A percentile compares a stretch with the other conserved stretches of the same genome.
These are phyloP conservation scores for Conticribra weissflogii DNA, from an alignment of 108 stramenopile species.

Conservation along the genomic window DNA sequence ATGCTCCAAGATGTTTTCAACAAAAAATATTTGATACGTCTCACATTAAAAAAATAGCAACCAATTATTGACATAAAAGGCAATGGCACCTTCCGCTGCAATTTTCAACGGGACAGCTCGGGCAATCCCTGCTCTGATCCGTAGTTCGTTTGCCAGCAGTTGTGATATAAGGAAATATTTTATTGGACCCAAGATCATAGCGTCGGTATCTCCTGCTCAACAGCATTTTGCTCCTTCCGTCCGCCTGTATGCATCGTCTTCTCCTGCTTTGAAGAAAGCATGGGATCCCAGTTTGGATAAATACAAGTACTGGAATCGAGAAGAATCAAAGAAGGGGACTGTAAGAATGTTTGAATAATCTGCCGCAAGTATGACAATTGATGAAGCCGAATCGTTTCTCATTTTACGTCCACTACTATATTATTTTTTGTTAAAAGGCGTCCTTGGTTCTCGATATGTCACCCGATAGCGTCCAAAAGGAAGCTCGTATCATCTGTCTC, in stretches of 20 bases:
- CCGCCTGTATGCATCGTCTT: constrained; percentile 1
- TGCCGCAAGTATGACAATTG: no score
- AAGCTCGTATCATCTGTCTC: constrained; percentile 51
- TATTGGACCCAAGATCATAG: neutral
- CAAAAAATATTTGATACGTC: no score
- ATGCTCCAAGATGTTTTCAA: no score
- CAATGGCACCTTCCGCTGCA: neutral
- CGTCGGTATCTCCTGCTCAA: neutral
- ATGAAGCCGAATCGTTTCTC: neutral
- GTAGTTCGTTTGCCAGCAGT: neutral
- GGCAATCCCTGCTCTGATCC: neutral
- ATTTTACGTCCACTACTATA: neutral
- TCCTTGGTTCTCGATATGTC: constrained; percentile 59
- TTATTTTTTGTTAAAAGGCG: constrained; percentile 11
- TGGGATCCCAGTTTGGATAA: constrained; percentile 56
- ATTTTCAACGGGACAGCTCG: neutral
- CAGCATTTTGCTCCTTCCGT: neutral
- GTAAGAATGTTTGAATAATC: constrained; percentile 4
- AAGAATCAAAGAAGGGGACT: constrained; percentile 44
- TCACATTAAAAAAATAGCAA: no score
- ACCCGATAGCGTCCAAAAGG: constrained; percentile 57
- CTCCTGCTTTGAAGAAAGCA: constrained; percentile 18
- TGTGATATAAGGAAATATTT: neutral
- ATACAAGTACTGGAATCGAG: constrained; percentile 78
- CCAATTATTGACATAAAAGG: no score